Conservation (phyloP, 208 protist species). For the Crithidia brevicula region DNA sequence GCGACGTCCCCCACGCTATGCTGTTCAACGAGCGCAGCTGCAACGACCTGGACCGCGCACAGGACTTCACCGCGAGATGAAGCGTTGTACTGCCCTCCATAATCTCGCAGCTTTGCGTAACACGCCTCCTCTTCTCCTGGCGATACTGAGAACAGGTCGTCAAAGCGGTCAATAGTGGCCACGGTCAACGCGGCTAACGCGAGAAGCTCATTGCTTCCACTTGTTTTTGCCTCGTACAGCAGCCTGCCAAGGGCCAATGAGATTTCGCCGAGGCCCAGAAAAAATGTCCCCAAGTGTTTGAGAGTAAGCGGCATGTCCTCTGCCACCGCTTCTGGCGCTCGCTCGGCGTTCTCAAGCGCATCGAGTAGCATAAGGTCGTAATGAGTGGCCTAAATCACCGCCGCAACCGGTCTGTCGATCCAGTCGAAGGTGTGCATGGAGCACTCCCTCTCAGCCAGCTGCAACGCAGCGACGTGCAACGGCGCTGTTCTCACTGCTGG, state of each 20-base stretch:
- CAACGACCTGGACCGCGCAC: conserved; percentile 2
- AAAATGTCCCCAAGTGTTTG: conserved; percentile 6
- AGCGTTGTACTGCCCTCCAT: neutral
- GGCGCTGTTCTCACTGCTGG: conserved; percentile 83
- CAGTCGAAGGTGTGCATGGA: conserved; percentile 20
- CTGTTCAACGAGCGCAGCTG: neutral
- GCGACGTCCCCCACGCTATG: neutral
- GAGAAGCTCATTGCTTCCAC: neutral
- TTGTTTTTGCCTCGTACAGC: conserved; percentile 4
- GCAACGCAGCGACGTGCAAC: conserved; percentile 16
- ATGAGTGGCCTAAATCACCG: conserved; percentile 6
- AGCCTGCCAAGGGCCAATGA: conserved; percentile 11
- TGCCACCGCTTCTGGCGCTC: neutral
- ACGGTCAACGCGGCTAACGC: conserved; percentile 8
- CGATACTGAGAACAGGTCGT: neutral
- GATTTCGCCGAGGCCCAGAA: conserved; percentile 8
- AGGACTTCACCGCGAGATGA: conserved; percentile 10
- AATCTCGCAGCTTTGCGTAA: neutral
- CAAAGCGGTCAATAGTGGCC: neutral
- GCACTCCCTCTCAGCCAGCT: conserved; percentile 1
- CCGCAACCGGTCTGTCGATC: conserved; percentile 11
- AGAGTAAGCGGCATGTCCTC: neutral
- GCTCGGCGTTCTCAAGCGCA: neutral
- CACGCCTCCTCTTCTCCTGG: neutral
- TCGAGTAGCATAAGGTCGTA: neutral